Percentiles rank a stretch among this genome's conserved stretches.
These are phyloP conservation scores for Kwoniella shandongensis DNA, from an alignment of 768 basidiomycete genomes.

Conservation along the genomic window DNA sequence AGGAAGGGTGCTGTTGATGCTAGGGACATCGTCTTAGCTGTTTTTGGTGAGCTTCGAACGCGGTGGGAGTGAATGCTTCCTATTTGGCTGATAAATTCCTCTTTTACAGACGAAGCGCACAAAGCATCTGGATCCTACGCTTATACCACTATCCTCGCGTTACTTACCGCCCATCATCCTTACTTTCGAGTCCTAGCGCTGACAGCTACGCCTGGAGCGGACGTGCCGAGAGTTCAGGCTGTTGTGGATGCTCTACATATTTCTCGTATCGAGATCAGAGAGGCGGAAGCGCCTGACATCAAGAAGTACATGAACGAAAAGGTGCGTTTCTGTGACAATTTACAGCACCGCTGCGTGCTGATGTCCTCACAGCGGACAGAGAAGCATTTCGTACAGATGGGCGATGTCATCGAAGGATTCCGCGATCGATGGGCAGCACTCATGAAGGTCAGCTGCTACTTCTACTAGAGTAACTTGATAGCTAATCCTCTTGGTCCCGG, in stretches of 20 bases:
- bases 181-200: slow-evolving; percentile 89
- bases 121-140: slow-evolving; percentile 89
- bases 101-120: slow-evolving; percentile 82
- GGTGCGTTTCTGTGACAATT: slow-evolving; percentile 56
- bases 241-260: slow-evolving; percentile 94
- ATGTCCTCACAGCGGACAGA: slow-evolving; percentile 63
- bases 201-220: slow-evolving; percentile 90
- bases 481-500: no score
- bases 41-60: slow-evolving; percentile 66
- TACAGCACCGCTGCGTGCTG: background rate
- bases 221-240: slow-evolving; percentile 78
- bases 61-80: background rate
- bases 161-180: slow-evolving; percentile 89
- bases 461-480: background rate
- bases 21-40: slow-evolving; percentile 76
- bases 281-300: slow-evolving; percentile 86
- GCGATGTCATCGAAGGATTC: slow-evolving; percentile 64
- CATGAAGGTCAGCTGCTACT: slow-evolving; percentile 65
- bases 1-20: slow-evolving; percentile 70
- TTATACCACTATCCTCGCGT: slow-evolving; percentile 83
- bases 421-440: slow-evolving; percentile 67
- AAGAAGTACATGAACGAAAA: slow-evolving; percentile 84
- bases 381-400: slow-evolving; percentile 75
- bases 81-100: background rate
- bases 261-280: slow-evolving; percentile 88